Conservation (phyloP, 768 basidiomycete species). For the Suillus subluteus region DNA sequence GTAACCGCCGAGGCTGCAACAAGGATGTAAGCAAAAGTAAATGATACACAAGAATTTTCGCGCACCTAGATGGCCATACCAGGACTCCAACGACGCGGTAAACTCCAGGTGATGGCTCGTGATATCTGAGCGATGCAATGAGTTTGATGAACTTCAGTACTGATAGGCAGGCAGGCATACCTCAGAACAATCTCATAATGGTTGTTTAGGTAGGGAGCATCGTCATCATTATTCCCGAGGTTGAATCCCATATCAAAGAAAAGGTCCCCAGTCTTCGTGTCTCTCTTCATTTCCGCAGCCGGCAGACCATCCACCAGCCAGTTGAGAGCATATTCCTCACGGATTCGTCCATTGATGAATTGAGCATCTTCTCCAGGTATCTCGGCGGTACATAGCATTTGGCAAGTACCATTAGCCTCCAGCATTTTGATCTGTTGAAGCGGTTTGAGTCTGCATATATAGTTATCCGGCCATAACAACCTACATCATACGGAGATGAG, state of each 20-base stretch:
- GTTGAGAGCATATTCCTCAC: constrained; percentile 91
- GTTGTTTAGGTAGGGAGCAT: constrained; percentile 80
- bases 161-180: constrained; percentile 39
- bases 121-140: constrained; percentile 61
- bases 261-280: constrained; percentile 74
- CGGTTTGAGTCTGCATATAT: constrained; percentile 14
- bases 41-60: neutral
- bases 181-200: constrained; percentile 88
- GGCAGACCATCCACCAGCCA: constrained; percentile 96
- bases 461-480: constrained; percentile 28
- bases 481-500: constrained; percentile 84
- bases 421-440: constrained; percentile 77
- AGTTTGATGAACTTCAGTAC: constrained; percentile 7
- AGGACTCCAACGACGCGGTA: constrained; percentile 91
- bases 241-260: constrained; percentile 97
- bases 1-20: constrained; percentile 62
- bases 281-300: constrained; percentile 89
- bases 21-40: neutral
- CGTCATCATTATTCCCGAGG: constrained; percentile 74
- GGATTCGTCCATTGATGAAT: constrained; percentile 91
- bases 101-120: constrained; percentile 66
- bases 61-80: constrained; percentile 69
- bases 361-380: constrained; percentile 75
- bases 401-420: constrained; percentile 73
- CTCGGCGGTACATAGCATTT: constrained; percentile 65